Conservation (phyloP, 2,329 filamentous ascomycete species). For the Pseudogymnoascus sp. region DNA sequence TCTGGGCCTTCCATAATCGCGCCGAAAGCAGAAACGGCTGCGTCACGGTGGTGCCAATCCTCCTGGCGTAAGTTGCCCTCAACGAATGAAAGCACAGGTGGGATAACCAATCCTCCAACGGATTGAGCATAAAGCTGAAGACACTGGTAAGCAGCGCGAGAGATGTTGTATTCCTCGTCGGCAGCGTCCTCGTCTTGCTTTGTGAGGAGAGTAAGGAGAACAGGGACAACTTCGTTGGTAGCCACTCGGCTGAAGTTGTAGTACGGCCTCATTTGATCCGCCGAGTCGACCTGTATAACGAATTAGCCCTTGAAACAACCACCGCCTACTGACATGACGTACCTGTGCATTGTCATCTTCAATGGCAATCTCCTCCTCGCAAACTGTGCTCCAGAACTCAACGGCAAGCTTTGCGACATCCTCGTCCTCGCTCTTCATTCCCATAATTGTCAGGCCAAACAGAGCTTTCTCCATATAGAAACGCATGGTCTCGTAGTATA, state of each 20-base stretch:
- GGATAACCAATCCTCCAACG: slow-evolving; percentile 75
- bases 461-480: slow-evolving; percentile 99
- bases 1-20: slow-evolving; percentile 99
- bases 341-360: slow-evolving; percentile 84
- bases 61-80: slow-evolving; percentile 83
- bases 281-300: slow-evolving; percentile 34
- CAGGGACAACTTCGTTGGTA: slow-evolving; percentile 87
- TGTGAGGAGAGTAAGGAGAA: slow-evolving; percentile 78
- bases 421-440: slow-evolving; percentile 97
- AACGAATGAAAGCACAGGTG: slow-evolving; percentile 81
- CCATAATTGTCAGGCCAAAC: slow-evolving; percentile 92
- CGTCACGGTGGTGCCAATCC: slow-evolving; percentile 92
- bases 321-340: too few species aligned
- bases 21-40: slow-evolving; percentile 92
- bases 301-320: too few species aligned
- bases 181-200: slow-evolving; percentile 96
- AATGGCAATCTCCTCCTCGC: slow-evolving; percentile 95
- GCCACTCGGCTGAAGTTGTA: slow-evolving; percentile 95
- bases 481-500: slow-evolving; percentile 99
- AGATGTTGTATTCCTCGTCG: slow-evolving; percentile 96
- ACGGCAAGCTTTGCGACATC: slow-evolving; percentile 97
- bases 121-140: slow-evolving; percentile 92
- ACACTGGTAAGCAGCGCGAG: slow-evolving; percentile 92
- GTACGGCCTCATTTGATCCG: slow-evolving; percentile 67
- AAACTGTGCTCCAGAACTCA: slow-evolving; percentile 99